Evolutionary conservation across 768 basidiomycete species (phyloP).

Genomic region (Pleurotus tuber-regium): DNA sequence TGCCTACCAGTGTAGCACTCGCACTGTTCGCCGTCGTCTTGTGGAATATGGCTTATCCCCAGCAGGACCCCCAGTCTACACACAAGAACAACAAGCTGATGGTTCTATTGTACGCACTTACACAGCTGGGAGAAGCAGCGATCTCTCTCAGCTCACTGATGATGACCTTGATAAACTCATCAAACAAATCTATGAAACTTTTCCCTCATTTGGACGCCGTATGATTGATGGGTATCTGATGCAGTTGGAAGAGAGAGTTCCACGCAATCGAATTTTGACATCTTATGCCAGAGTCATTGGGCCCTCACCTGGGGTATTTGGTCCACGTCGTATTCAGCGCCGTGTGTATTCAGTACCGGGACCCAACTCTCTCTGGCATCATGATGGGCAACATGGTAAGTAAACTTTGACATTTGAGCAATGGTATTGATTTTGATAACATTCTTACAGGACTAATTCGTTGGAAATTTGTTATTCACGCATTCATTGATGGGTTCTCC

Average conservation of each 20-base stretch:
- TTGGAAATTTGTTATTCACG: constrained; percentile 30
- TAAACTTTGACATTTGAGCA: not conserved
- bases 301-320: constrained; percentile 15
- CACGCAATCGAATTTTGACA: constrained; percentile 16
- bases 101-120: constrained; percentile 10
- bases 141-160: constrained; percentile 15
- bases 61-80: constrained; percentile 18
- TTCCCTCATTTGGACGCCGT: constrained; percentile 22
- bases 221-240: constrained; percentile 22
- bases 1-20: constrained; percentile 11
- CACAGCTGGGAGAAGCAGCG: constrained; percentile 9
- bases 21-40: constrained; percentile 17
- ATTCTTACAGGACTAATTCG: constrained; percentile 24
- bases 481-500: constrained; percentile 37
- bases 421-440: not conserved
- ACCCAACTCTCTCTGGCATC: constrained; percentile 29
- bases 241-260: constrained; percentile 17
- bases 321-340: constrained; percentile 16
- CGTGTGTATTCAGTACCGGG: constrained; percentile 23
- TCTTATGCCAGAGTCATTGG: constrained; percentile 21
- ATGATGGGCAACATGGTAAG: constrained; percentile 30
- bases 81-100: constrained; percentile 10
- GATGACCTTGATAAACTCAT: constrained; percentile 22
- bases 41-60: constrained; percentile 15
- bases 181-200: constrained; percentile 17